Evolutionary conservation across 805 yeast species (phyloP).

Genomic region (Teunomyces funiuensis): DNA sequence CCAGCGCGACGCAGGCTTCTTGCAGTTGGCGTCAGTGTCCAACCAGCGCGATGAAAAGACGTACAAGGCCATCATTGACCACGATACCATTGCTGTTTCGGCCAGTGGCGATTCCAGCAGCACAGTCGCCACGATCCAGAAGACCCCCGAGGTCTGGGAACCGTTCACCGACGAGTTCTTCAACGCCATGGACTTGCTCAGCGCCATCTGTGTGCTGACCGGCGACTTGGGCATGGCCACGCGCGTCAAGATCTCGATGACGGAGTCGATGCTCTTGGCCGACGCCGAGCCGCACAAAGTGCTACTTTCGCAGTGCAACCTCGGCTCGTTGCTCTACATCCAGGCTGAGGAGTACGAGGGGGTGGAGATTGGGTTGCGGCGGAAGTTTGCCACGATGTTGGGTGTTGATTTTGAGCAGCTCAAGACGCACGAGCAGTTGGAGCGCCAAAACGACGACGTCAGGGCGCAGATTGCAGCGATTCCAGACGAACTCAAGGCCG

Average conservation of each 20-base stretch:
- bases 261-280: constrained; percentile 72
- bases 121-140: constrained; percentile 20
- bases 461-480: constrained; percentile 4
- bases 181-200: constrained; percentile 71
- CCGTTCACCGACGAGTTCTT: constrained; percentile 78
- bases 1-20: constrained; percentile 29
- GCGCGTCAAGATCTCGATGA: constrained; percentile 59
- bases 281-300: constrained; percentile 66
- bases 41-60: not conserved
- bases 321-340: constrained; percentile 67
- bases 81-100: constrained; percentile 16
- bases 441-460: constrained; percentile 5
- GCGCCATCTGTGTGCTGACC: constrained; percentile 65
- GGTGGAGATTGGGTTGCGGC: constrained; percentile 33
- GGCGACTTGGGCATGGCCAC: constrained; percentile 68
- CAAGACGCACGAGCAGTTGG: constrained; percentile 12
- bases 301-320: constrained; percentile 62
- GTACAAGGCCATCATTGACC: constrained; percentile 16
- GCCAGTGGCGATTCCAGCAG: constrained; percentile 9
- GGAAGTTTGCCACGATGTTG: constrained; percentile 22
- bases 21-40: not conserved
- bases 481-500: constrained; percentile 28
- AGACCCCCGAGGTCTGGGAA: constrained; percentile 58
- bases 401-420: constrained; percentile 23
- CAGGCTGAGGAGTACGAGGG: constrained; percentile 65